Evolutionary conservation across 2,329 filamentous ascomycete genomes (phyloP).

Genomic region (Cercospora sp.): DNA sequence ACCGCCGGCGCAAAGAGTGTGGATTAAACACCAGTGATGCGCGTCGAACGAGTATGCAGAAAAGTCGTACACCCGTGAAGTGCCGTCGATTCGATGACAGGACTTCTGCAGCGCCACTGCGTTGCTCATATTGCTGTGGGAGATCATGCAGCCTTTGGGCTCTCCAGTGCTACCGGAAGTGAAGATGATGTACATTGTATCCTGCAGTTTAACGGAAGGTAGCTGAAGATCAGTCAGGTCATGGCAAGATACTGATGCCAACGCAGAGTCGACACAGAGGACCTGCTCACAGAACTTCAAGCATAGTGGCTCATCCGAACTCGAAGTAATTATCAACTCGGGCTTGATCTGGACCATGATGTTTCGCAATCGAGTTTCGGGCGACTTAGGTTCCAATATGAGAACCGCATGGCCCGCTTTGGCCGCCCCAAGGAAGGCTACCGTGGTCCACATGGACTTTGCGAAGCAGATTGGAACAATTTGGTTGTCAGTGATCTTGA

Average conservation of each 20-base stretch:
- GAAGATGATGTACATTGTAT: conserved; percentile 21
- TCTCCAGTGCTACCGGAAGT: conserved; percentile 54
- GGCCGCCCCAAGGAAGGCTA: conserved; percentile 32
- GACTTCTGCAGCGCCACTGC: conserved; percentile 4
- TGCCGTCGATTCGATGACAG: not conserved
- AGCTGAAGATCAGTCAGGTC: not conserved
- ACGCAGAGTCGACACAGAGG: not conserved
- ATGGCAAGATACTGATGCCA: not conserved
- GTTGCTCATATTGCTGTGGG: conserved; percentile 15
- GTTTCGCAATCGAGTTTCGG: conserved; percentile 31
- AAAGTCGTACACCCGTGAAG: conserved; percentile 26
- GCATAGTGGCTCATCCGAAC: not conserved
- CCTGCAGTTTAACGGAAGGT: not conserved
- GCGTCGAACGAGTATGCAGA: conserved; percentile 31
- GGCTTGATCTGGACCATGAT: conserved; percentile 33
- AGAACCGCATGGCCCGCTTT: conserved; percentile 36
- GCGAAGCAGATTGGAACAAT: conserved; percentile 34
- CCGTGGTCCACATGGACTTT: conserved; percentile 34
- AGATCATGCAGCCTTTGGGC: conserved; percentile 20
- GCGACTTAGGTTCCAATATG: conserved; percentile 23
- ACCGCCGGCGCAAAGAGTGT: conserved; percentile 22
- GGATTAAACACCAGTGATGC: conserved; percentile 5
- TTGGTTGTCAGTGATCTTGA: conserved; percentile 3
- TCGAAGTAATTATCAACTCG: conserved; percentile 17
- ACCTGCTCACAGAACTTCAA: not conserved